A percentile compares a stretch with the other conserved stretches of the same genome.
phyloP scores from a whole-genome alignment of 139 green algal species.

The Tetraselmis striata region DNA sequence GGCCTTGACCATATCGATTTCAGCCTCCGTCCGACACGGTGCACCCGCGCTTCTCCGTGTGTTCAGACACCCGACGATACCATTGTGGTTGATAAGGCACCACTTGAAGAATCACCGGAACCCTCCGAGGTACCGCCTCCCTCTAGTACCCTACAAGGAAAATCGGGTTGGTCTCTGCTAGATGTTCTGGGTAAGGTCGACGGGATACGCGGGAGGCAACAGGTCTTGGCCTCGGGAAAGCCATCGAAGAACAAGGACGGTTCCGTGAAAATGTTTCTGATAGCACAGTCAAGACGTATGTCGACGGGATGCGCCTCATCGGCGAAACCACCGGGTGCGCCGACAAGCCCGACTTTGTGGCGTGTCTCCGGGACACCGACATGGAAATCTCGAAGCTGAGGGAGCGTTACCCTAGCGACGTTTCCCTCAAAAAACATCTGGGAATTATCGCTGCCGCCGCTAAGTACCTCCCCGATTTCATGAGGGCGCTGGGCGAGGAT shows the following conservation, averaged over 20 bases:
- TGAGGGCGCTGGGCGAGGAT: background rate
- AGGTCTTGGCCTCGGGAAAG: background rate
- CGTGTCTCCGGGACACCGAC: background rate
- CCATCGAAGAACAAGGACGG: background rate
- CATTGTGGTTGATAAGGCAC: background rate
- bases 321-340: background rate
- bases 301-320: background rate
- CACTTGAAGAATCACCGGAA: background rate
- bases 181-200: background rate
- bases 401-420: background rate
- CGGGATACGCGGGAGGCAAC: background rate
- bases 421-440: background rate
- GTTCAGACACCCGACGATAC: background rate
- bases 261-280: background rate
- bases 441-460: background rate
- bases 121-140: background rate
- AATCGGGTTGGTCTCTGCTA: background rate
- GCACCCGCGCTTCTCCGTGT: background rate
- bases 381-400: background rate
- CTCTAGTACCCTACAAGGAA: background rate
- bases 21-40: background rate
- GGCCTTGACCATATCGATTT: background rate
- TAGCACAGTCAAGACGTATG: background rate
- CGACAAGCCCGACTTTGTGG: background rate
- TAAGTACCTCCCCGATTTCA: background rate